Evolutionary conservation across 331 rosid species (phyloP), one percentile per base, ranked within the genome.

Genomic region (Malus hybrid): DNA sequence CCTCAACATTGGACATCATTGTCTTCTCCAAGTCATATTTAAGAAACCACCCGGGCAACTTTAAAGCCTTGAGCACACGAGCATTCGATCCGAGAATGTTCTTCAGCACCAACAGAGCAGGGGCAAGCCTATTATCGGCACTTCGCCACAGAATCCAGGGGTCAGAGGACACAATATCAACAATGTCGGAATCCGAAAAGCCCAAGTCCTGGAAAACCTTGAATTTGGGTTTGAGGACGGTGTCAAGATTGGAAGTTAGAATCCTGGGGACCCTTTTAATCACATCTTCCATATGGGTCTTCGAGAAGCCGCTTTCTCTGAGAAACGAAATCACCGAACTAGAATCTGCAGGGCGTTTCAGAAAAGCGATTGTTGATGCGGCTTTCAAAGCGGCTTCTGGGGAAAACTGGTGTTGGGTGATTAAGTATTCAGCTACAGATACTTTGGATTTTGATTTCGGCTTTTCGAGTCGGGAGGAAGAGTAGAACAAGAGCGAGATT

Each of bases 121-220:
- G 80, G 10, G 28, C 68, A 34, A 83, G 60, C 62, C 44, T 65
- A 29, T 81, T 79, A 32, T 22, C 55, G 3, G 28, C 77, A 15
- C 75, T 83, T 6, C 55, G 9, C 33, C 4, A 4, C 6, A 83
- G 56, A 66, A 80, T 69, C 81, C 85, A 86, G 1, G 85, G 87
- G 48, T 77, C 81, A 54, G 55, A 4, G 10, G 73, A 64, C 36
- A 86, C n/a, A 36, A 83, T 36, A 19, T 80, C 78, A 1, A 83
- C 81, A 70, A 80, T 75, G 54, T 78, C 87, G 11, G 76, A 5
- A 2, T 81, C 31, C 15, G 75, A 32, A 31, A 83, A 71, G 29
- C 89, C 83, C 64, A 33, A 34, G 54, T 78, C 83, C n/a, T 68
- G 85, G 39, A 86, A 86, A 60, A 78, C 4, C 63, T 83, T 76